Conservation (phyloP, 208 protist species). For the Leishmania amazonensis region DNA sequence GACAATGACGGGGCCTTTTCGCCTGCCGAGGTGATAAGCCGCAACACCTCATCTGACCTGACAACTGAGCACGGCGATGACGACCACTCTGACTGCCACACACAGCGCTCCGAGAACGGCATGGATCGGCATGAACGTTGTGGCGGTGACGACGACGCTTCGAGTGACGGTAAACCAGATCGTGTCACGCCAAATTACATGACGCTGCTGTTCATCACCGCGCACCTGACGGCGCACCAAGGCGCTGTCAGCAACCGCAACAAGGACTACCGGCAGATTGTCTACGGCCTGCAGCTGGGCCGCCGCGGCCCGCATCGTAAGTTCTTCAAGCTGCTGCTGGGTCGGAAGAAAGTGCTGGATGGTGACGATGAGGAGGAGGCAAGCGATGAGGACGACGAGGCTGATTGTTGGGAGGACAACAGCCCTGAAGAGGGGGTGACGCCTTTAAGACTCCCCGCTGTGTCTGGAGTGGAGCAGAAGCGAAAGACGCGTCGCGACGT, state of each 20-base stretch:
- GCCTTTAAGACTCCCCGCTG: conserved; percentile 17
- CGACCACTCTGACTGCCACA: background rate
- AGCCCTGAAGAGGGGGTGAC: conserved; percentile 9
- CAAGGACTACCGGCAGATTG: conserved; percentile 80
- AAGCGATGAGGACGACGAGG: conserved; percentile 8
- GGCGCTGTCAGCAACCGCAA: conserved; percentile 76
- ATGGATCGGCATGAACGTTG: background rate
- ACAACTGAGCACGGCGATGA: background rate
- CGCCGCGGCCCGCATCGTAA: conserved; percentile 36
- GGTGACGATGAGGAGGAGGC: conserved; percentile 20
- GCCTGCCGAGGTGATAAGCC: conserved; percentile 7
- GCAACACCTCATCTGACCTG: conserved; percentile 19
- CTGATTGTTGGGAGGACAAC: conserved; percentile 11
- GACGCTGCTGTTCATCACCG: conserved; percentile 86
- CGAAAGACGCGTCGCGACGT: conserved; percentile 51
- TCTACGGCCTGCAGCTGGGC: conserved; percentile 51
- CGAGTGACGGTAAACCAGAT: background rate
- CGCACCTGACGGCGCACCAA: conserved; percentile 92
- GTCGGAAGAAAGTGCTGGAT: background rate
- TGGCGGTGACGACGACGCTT: background rate
- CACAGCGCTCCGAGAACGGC: background rate
- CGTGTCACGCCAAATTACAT: conserved; percentile 39
- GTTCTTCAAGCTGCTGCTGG: conserved; percentile 37
- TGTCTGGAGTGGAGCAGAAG: conserved; percentile 6
- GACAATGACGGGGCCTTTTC: conserved; percentile 13